phyloP scores from a whole-genome alignment of 2,329 filamentous ascomycete genomes.

The Botrytis hyacinthi region DNA sequence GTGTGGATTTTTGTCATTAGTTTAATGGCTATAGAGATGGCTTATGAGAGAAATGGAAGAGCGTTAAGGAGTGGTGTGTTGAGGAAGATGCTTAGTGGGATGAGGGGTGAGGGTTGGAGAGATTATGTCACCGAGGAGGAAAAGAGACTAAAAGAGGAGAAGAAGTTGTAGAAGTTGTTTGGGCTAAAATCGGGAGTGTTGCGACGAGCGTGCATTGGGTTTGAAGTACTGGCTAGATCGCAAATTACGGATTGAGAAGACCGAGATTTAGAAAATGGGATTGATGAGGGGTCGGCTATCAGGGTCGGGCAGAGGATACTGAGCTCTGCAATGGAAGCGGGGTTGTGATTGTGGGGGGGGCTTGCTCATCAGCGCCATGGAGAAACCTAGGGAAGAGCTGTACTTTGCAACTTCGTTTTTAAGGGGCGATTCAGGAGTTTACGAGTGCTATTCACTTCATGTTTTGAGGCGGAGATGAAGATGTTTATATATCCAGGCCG shows the following conservation, averaged over 20 bases:
- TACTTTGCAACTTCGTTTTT: background rate
- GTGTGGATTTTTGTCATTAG: constrained; percentile 79
- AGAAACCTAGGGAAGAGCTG: background rate
- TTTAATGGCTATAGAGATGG: constrained; percentile 72
- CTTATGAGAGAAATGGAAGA: constrained; percentile 43
- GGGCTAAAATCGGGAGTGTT: no score
- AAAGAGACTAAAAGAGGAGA: constrained; percentile 26
- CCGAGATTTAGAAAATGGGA: background rate
- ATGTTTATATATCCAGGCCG: constrained; percentile 5
- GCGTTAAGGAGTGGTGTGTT: constrained; percentile 31
- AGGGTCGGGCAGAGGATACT: background rate
- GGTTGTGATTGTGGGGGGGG: background rate
- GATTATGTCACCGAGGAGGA: constrained; percentile 32
- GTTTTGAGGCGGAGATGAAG: background rate
- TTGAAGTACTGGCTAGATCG: background rate
- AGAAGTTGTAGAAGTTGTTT: constrained; percentile 9
- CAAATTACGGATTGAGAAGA: background rate
- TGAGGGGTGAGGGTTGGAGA: constrained; percentile 36
- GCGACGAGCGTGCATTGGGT: background rate
- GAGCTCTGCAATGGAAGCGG: background rate
- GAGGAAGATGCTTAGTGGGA: constrained; percentile 32
- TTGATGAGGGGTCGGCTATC: background rate
- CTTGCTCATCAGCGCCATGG: background rate
- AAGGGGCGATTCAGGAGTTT: background rate
- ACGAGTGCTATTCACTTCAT: background rate